Conservation (phyloP, 2,329 filamentous ascomycete species). For the Exophiala dermatitidis region DNA sequence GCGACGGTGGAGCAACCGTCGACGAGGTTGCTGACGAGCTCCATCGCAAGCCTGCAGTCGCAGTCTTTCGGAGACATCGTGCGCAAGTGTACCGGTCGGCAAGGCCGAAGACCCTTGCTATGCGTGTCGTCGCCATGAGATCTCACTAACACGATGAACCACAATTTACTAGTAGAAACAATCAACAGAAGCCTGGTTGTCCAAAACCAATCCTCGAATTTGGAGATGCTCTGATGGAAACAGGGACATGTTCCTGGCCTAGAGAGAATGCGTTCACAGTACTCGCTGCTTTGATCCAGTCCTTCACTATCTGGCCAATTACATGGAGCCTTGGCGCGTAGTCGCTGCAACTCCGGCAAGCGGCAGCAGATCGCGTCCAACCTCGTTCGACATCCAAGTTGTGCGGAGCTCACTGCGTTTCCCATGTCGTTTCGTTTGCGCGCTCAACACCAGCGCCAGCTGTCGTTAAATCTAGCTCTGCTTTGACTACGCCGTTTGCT, state of each 20-base stretch:
- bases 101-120: not conserved
- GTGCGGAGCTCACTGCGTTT: not conserved
- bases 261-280: not conserved
- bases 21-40: constrained; percentile 33
- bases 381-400: not conserved
- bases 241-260: not conserved
- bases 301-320: not conserved
- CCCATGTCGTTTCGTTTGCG: not conserved
- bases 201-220: not conserved
- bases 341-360: not conserved
- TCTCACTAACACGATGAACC: not conserved
- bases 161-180: too few relatives aligned
- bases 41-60: constrained; percentile 31
- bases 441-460: not conserved
- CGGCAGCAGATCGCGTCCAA: not conserved
- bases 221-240: not conserved
- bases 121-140: constrained; percentile 10
- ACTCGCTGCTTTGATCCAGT: not conserved
- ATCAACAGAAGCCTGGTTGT: too few relatives aligned
- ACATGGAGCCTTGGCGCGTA: not conserved
- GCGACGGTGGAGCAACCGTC: constrained; percentile 31
- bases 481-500: too few relatives aligned
- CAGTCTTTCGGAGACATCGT: constrained; percentile 9
- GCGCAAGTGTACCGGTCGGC: constrained; percentile 11
- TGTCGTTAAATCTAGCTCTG: not conserved